Conservation (phyloP, 768 basidiomycete species). For the Leccinum pellstonianum region DNA sequence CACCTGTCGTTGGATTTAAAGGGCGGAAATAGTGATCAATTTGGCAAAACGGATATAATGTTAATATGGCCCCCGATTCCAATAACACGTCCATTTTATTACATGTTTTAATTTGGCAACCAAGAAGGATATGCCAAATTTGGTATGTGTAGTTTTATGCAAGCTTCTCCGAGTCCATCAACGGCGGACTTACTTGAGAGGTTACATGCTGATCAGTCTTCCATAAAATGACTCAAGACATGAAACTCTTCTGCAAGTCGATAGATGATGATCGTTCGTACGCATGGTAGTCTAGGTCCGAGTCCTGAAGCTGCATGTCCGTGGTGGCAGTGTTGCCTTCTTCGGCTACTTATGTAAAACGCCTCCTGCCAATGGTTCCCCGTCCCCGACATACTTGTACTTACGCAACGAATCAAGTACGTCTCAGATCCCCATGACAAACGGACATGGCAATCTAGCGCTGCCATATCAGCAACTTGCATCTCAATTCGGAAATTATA, state of each 20-base stretch:
- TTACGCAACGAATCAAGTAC: neutral
- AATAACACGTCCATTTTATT: neutral
- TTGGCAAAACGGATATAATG: neutral
- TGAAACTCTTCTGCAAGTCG: neutral
- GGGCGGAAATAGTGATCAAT: neutral
- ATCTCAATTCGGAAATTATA: neutral
- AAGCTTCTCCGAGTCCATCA: neutral
- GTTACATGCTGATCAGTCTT: neutral
- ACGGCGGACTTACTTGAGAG: neutral
- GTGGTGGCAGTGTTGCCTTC: neutral
- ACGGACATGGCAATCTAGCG: neutral
- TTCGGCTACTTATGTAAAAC: neutral
- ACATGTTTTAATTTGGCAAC: constrained; percentile 1
- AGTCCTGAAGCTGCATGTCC: neutral
- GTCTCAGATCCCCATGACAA: neutral
- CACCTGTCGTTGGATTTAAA: neutral
- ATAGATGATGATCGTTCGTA: neutral
- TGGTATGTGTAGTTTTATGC: constrained; percentile 26
- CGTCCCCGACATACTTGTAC: too few species aligned
- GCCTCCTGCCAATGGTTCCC: neutral
- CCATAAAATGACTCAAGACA: neutral
- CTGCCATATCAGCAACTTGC: neutral
- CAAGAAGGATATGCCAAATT: constrained; percentile 23
- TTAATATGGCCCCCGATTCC: neutral
- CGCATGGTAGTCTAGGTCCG: neutral